Percentiles rank a stretch among this genome's conserved stretches.
These are phyloP conservation scores for Clitoria ternatea DNA, from an alignment of 306 rosid genomes.

Conservation along the genomic window DNA sequence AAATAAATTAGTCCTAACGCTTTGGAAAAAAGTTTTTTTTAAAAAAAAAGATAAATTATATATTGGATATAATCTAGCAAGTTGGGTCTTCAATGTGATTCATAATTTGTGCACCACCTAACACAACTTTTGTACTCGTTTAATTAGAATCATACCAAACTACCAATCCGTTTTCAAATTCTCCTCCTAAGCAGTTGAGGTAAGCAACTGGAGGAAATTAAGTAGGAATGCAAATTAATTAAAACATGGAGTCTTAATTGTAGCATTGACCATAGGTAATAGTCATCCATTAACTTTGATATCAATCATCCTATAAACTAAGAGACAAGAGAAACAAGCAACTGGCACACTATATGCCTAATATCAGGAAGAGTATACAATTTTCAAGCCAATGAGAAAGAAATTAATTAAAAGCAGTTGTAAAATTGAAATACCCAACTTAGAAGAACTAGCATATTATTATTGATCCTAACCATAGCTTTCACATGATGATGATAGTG, in stretches of 20 bases:
- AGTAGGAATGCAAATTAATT: background rate
- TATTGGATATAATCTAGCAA: background rate
- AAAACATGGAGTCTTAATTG: background rate
- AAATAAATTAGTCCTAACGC: no score
- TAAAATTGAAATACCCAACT: slow-evolving; percentile 9
- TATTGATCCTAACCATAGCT: slow-evolving; percentile 25
- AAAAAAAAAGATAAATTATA: no score
- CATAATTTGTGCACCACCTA: background rate
- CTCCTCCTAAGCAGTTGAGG: slow-evolving; percentile 8
- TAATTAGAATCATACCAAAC: no score
- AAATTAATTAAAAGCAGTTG: background rate
- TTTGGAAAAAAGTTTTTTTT: no score
- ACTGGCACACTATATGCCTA: background rate
- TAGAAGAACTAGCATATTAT: slow-evolving; percentile 3
- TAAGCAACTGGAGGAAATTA: no score
- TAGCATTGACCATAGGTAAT: background rate
- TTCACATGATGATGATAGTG: background rate
- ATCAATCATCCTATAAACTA: slow-evolving; percentile 8
- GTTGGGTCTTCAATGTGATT: background rate
- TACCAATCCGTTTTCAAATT: background rate
- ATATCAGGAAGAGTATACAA: slow-evolving; percentile 15
- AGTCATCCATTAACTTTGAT: slow-evolving; percentile 9
- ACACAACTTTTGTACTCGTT: background rate
- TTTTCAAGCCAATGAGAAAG: slow-evolving; percentile 13
- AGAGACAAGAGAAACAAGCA: slow-evolving; percentile 13